Base-by-base conservation (phyloP, 2,329 filamentous ascomycete species). In the Colletotrichum tropicale region DNA sequence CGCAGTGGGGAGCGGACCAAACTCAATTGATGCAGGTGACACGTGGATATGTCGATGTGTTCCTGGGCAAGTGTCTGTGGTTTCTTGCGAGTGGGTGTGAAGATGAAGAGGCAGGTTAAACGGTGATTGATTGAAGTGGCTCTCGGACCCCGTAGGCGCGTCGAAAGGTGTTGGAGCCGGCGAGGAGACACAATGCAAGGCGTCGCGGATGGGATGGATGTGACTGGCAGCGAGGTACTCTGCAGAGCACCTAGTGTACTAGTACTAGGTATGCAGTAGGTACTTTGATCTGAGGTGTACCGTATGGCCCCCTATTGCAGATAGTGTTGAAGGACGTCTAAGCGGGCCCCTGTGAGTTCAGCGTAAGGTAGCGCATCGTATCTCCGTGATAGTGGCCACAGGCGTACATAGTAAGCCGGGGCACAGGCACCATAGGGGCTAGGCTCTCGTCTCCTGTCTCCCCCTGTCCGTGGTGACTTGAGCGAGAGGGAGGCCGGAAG, bases 11-110 rank as follows among this genome's bases (percentile, higher is more conserved):
- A 34, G 66, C 60, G 71, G 60, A 21, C 66, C 66, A 48, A 71
- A 60, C 71, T 71, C 67, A 60, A 60, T 66, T 24, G 67, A 70
- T 48, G 67, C 36, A 34, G 43, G 48, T 28, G 60, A 64, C 71
- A 71, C 71, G 67, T 74, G 66, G 71, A 65, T n/a, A 48, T 71
- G 26, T 60, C 56, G 56, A 58, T 70, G 71, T 48, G 71, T 73
- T 73, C 58, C 58, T 64, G 66, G 43, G 24, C 30, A 43, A 64
- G 56, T 56, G 58, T 56, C 30, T 62, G 30, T 43, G 55, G 55
- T 36, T 36, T 66, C 43, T 66, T 21, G 15, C 28, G 66, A 56
- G 56, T 55, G 36, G 30, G 65, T 56, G 55, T 55, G 70, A 56
- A 24, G 24, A 30, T 32, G 24, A 21, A 9, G n/a, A 26, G 36